phyloP scores from a whole-genome alignment of 345 rosid genomes.

The Cardamine chenopodiifolia region DNA sequence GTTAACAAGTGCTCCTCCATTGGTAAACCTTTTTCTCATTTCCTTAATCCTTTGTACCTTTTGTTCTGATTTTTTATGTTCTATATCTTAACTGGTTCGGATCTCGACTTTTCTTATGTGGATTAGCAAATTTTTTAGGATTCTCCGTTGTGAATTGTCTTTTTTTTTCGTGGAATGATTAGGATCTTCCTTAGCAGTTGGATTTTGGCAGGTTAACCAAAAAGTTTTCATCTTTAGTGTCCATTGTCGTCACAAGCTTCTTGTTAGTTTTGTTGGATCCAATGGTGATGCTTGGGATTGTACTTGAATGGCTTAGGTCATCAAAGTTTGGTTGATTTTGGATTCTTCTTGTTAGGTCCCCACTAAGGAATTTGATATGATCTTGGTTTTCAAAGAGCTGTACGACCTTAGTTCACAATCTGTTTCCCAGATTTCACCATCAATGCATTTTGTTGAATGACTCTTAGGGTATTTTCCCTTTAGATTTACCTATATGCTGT shows the following conservation, averaged over 20 bases:
- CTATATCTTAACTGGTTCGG: background rate
- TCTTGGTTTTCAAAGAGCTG: conserved; percentile 14
- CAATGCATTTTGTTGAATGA: conserved; percentile 28
- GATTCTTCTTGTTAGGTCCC: conserved; percentile 42
- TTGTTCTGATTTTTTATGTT: background rate
- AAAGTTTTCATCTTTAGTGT: conserved; percentile 8
- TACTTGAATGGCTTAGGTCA: conserved; percentile 31
- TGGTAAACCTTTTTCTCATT: conserved; percentile 50
- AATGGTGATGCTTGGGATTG: conserved; percentile 19
- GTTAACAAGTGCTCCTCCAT: conserved; percentile 99
- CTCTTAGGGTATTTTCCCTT: background rate
- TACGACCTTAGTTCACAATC: conserved; percentile 23
- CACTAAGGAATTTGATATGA: conserved; percentile 28
- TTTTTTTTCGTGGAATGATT: too few relatives aligned
- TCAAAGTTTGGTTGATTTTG: conserved; percentile 22
- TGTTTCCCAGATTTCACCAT: background rate
- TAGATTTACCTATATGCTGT: background rate
- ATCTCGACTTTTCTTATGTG: conserved; percentile 10
- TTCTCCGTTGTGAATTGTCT: background rate
- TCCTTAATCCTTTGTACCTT: background rate
- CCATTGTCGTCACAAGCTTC: background rate
- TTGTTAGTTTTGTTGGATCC: conserved; percentile 24
- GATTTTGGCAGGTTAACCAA: background rate
- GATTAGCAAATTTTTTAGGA: background rate
- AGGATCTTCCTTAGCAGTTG: too few relatives aligned